A percentile compares a stretch with the other conserved stretches of the same genome.
Evolutionary conservation across 768 basidiomycete genomes (phyloP).

Genomic region (Leccinum barrowsii): DNA sequence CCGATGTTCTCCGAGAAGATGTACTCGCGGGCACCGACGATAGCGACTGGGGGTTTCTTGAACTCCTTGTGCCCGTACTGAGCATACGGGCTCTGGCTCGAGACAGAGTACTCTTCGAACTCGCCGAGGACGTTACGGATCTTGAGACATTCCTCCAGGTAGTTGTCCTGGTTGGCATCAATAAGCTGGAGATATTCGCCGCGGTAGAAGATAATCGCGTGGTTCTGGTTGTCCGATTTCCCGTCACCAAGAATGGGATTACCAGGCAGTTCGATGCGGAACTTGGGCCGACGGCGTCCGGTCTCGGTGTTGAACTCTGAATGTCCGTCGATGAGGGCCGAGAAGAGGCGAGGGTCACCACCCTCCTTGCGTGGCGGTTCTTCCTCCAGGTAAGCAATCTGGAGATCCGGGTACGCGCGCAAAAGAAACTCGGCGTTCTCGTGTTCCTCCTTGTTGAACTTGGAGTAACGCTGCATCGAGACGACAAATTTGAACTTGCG

Average conservation of each 20-base stretch:
- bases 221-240: constrained; percentile 99
- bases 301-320: constrained; percentile 91
- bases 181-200: constrained; percentile 99
- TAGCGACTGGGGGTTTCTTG: constrained; percentile 86
- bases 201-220: constrained; percentile 98
- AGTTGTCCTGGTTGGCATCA: constrained; percentile 99
- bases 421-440: constrained; percentile 98
- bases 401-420: constrained; percentile 96
- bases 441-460: constrained; percentile 99
- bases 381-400: constrained; percentile 98
- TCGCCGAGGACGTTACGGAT: constrained; percentile 97
- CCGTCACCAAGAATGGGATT: constrained; percentile 99
- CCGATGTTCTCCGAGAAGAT: constrained; percentile 99
- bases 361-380: constrained; percentile 92
- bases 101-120: constrained; percentile 89
- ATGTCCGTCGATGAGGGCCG: constrained; percentile 95
- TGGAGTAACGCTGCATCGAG: constrained; percentile 98
- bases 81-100: constrained; percentile 87
- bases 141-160: constrained; percentile 98
- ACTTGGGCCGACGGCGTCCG: constrained; percentile 89
- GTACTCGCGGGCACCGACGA: constrained; percentile 98
- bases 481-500: constrained; percentile 99
- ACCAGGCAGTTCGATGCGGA: constrained; percentile 96
- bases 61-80: constrained; percentile 89
- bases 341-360: constrained; percentile 93